Evolutionary conservation across 2,329 filamentous ascomycete genomes (phyloP).

Genomic region (Claviceps spartinae): DNA sequence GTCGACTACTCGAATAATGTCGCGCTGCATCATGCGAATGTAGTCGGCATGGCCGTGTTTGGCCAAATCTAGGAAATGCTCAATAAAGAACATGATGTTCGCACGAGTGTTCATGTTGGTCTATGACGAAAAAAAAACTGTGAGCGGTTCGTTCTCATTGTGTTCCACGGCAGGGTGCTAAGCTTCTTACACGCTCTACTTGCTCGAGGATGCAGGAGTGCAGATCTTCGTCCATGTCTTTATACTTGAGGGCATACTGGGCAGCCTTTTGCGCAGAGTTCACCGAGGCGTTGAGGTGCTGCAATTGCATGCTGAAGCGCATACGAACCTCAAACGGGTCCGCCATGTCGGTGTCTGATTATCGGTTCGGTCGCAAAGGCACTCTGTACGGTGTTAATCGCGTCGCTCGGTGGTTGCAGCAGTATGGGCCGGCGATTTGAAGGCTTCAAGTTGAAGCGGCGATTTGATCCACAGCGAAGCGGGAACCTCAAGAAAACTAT

Average conservation of each 20-base stretch:
- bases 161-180: not conserved
- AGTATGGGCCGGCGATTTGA: too few relatives aligned
- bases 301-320: conserved; percentile 82
- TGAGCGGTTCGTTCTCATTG: not conserved
- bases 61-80: conserved; percentile 82
- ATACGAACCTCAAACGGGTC: conserved; percentile 98
- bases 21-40: conserved; percentile 85
- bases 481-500: too few relatives aligned
- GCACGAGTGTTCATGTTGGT: conserved; percentile 94
- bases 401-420: too few relatives aligned
- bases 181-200: conserved; percentile 53
- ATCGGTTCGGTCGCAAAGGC: not conserved
- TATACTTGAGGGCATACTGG: conserved; percentile 86
- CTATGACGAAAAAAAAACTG: conserved; percentile 22
- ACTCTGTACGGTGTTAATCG: too few relatives aligned
- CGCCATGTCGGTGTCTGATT: conserved; percentile 26
- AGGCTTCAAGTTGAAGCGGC: too few relatives aligned
- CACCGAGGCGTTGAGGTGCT: conserved; percentile 82
- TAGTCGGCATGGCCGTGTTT: conserved; percentile 66
- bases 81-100: conserved; percentile 99
- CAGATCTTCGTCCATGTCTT: conserved; percentile 90
- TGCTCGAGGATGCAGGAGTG: conserved; percentile 97
- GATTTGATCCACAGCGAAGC: too few relatives aligned
- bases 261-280: conserved; percentile 84
- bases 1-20: conserved; percentile 84